Conservation (phyloP, 805 yeast species). For the Zygosaccharomyces bisporus region DNA sequence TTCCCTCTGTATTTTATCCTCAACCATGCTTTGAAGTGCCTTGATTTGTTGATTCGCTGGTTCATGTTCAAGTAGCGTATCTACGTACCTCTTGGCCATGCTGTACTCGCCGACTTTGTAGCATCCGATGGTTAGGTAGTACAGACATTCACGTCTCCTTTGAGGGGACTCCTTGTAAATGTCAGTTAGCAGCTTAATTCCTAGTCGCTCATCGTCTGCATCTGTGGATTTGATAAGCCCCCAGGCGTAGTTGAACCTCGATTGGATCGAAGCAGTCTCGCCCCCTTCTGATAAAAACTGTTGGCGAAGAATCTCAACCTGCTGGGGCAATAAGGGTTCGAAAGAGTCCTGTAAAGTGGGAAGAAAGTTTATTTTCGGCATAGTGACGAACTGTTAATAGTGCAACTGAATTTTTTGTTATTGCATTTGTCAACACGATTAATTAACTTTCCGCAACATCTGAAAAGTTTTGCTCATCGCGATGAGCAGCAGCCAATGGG, state of each 20-base stretch:
- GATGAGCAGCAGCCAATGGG: not conserved
- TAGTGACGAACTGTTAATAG: constrained; percentile 2
- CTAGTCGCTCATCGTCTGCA: constrained; percentile 66
- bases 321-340: constrained; percentile 60
- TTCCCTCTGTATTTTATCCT: constrained; percentile 79
- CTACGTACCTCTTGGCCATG: constrained; percentile 82
- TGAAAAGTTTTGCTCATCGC: constrained; percentile 6
- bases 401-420: not conserved
- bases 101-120: constrained; percentile 83
- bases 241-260: constrained; percentile 95
- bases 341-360: constrained; percentile 34
- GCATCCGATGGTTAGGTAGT: constrained; percentile 82
- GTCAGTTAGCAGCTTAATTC: constrained; percentile 68
- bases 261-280: constrained; percentile 74
- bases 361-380: constrained; percentile 29
- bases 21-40: constrained; percentile 69
- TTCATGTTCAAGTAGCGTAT: constrained; percentile 69
- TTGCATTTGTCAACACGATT: not conserved
- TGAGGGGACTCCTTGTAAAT: constrained; percentile 71
- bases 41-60: constrained; percentile 80
- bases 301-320: constrained; percentile 67
- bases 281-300: constrained; percentile 75
- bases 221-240: constrained; percentile 74
- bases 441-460: not conserved
- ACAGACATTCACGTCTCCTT: constrained; percentile 84